Conservation (phyloP, 257 asterid species). For the Rauvolfia tetraphylla region DNA sequence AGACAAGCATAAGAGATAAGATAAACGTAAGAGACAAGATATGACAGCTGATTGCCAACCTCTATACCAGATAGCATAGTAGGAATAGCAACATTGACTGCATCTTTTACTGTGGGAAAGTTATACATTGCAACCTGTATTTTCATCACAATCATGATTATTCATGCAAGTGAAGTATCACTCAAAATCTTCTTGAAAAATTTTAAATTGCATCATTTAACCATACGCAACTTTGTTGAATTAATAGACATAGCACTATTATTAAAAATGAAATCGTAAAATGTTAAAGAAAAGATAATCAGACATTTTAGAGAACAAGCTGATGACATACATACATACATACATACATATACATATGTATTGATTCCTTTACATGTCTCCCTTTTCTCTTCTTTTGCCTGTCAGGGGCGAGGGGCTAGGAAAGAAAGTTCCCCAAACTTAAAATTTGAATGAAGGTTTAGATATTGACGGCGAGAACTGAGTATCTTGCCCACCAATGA, state of each 20-base stretch:
- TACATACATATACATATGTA: too few relatives aligned
- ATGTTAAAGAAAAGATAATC: not conserved
- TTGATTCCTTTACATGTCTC: too few relatives aligned
- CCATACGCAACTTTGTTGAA: not conserved
- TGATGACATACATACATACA: too few relatives aligned
- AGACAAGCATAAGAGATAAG: too few relatives aligned
- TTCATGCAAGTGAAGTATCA: not conserved
- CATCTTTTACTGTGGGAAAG: constrained; percentile 92
- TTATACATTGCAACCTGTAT: constrained; percentile 93
- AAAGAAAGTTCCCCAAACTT: too few relatives aligned
- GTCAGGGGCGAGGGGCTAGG: too few relatives aligned
- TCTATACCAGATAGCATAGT: constrained; percentile 92
- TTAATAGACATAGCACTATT: not conserved
- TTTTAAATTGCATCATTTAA: not conserved
- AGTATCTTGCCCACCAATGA: too few relatives aligned
- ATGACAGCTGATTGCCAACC: constrained; percentile 39
- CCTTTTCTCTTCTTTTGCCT: too few relatives aligned
- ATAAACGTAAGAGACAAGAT: not conserved
- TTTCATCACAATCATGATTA: constrained; percentile 13
- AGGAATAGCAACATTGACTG: constrained; percentile 95
- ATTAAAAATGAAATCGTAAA: not conserved
- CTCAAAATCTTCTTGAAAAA: not conserved
- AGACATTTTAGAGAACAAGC: not conserved
- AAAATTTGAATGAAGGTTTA: too few relatives aligned
- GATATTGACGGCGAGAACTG: too few relatives aligned